phyloP scores from a whole-genome alignment of 2,329 filamentous ascomycete species.

The Verticillium nonalfalfae region DNA sequence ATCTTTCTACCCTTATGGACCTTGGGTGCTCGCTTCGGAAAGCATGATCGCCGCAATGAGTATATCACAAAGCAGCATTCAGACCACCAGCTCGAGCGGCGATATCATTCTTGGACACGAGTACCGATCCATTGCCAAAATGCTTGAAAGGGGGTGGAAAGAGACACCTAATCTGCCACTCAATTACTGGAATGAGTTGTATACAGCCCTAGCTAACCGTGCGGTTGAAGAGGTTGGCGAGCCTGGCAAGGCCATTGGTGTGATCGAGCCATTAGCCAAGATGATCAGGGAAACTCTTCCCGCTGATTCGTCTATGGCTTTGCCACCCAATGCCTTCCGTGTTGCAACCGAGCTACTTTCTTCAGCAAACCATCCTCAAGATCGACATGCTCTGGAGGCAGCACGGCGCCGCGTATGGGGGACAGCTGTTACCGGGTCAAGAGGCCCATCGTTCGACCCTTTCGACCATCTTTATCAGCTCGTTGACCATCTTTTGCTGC shows the following conservation, averaged over 20 bases:
- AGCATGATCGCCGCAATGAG: conserved; percentile 21
- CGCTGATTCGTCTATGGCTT: conserved; percentile 9
- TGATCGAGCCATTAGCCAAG: conserved; percentile 67
- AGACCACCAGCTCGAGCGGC: conserved; percentile 28
- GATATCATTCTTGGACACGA: conserved; percentile 55
- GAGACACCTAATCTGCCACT: conserved; percentile 40
- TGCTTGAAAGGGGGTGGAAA: conserved; percentile 57
- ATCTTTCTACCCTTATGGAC: conserved; percentile 36
- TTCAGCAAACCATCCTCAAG: conserved; percentile 47
- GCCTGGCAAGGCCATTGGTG: conserved; percentile 55
- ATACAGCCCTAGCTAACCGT: conserved; percentile 48
- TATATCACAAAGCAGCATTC: conserved; percentile 24
- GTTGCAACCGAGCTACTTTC: conserved; percentile 36
- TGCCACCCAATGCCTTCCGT: conserved; percentile 21
- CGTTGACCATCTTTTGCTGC: conserved; percentile 43
- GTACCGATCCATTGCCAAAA: conserved; percentile 61
- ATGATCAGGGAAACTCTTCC: conserved; percentile 32
- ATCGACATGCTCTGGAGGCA: conserved; percentile 57
- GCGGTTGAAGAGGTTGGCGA: conserved; percentile 61
- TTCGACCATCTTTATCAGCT: conserved; percentile 62
- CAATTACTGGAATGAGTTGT: conserved; percentile 45
- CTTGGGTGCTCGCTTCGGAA: conserved; percentile 45
- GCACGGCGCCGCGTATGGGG: conserved; percentile 64
- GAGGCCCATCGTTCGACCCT: conserved; percentile 46
- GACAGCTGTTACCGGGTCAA: conserved; percentile 31